These are phyloP conservation scores for Paspalum vaginatum DNA, from an alignment of 176 grass and related monocot genomes.

Conservation along the genomic window DNA sequence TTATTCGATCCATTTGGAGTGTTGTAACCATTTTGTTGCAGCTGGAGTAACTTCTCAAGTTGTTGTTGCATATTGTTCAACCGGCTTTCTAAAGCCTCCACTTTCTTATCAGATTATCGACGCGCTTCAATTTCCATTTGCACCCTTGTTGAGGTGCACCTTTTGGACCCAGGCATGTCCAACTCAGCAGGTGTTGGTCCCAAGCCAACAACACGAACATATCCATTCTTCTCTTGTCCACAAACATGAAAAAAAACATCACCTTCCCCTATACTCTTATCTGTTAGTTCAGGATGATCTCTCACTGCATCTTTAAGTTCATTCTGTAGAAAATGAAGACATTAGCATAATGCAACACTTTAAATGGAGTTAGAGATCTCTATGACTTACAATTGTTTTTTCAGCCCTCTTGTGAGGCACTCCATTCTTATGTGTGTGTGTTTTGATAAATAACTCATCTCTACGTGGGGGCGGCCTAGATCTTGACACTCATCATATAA, in stretches of 20 bases:
- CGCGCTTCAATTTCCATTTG: slow-evolving; percentile 3
- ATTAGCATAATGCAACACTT: background rate
- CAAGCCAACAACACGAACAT: background rate
- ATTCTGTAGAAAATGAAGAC: background rate
- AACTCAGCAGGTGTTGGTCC: background rate
- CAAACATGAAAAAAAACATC: background rate
- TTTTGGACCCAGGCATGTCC: background rate
- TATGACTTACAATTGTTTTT: background rate
- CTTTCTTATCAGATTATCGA: background rate
- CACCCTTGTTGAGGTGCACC: background rate
- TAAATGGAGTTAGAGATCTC: no score
- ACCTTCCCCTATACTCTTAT: background rate
- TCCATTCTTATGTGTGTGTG: background rate
- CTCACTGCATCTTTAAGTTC: background rate
- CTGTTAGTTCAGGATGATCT: background rate
- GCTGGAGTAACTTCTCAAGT: background rate
- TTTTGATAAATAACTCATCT: slow-evolving; percentile 3
- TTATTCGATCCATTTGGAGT: background rate
- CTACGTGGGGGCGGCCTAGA: background rate
- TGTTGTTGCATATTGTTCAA: background rate
- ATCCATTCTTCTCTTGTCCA: slow-evolving; percentile 3
- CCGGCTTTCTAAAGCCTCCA: background rate
- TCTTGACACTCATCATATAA: background rate
- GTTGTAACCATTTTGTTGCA: background rate
- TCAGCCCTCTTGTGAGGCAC: background rate